Percentiles rank a stretch among this genome's conserved stretches.
These are phyloP conservation scores for Aegilops umbellulata DNA, from an alignment of 176 grass and related monocot genomes.

Conservation along the genomic window DNA sequence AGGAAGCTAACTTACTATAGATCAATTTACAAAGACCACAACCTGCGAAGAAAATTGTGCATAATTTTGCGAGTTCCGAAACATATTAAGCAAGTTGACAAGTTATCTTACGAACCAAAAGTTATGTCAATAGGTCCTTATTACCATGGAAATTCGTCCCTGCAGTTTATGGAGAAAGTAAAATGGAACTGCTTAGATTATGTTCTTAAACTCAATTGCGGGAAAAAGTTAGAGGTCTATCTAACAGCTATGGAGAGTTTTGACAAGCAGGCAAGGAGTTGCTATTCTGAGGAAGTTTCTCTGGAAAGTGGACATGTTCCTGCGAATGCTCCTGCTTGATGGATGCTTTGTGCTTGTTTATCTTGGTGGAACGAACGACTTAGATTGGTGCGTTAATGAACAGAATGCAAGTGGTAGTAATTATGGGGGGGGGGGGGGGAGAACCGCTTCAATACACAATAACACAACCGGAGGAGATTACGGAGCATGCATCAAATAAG, in stretches of 20 bases:
- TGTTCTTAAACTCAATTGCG: background rate
- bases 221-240: background rate
- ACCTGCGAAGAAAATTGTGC: background rate
- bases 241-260: background rate
- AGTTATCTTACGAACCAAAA: background rate
- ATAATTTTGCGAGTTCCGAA: background rate
- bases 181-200: background rate
- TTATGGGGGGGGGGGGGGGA: background rate
- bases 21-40: background rate
- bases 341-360: constrained; percentile 2
- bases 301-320: background rate
- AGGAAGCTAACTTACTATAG: background rate
- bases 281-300: background rate
- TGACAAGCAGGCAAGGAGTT: background rate
- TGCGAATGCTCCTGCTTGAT: background rate
- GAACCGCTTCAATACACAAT: background rate
- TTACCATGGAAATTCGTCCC: background rate
- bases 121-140: background rate
- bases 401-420: background rate
- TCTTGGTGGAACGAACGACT: background rate
- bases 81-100: background rate
- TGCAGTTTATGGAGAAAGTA: background rate
- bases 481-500: background rate
- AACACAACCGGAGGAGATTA: background rate
- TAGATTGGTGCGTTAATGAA: background rate